Base-by-base conservation (phyloP, 257 asterid genomes). In the Nemophila menziesii region DNA sequence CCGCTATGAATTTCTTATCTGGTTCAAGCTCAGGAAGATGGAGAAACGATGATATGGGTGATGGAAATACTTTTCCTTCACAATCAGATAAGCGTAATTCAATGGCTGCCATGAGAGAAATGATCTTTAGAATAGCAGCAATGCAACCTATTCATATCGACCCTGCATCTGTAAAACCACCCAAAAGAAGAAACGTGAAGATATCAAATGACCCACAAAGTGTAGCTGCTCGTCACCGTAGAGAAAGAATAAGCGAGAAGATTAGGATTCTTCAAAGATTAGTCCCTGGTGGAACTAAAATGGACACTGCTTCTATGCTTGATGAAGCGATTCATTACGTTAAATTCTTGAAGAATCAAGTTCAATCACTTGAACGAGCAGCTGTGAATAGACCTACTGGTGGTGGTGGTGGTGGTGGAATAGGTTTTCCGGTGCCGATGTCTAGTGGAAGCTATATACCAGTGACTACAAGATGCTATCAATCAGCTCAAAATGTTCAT, bases 221-320 rank as follows among this genome's bases (percentile, higher is more conserved):
- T 51, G 92, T 89, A 41, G 97, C 97, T 27, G 95, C 97, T 20
- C 73, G 97, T 12, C 97, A 84, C 56, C 73, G 97, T 33, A 61
- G 97, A 21, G 97, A 89, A 38, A 73, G 94, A 77, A 84, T 89
- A 11, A 89, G 97, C 41, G 97, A 83, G 63, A 43, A 82, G 75
- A 89, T 89, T 13, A 59, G 97, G 57, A 89, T 78, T 2, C 75
- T 89, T 7, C 95, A 89, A 48, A 62, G 95, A 62, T 80, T 89
- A n/a, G 97, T 89, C 4, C 97, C 97, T 4, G 97, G 97, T 10
- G 97, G 97, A 1, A 84, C 97, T 0, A 89, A 89, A 49, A 89
- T 89, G 97, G 97, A 89, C 60, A 89, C 97, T n/a, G 97, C 95
- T 18, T 89, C 97, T 5, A 83, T 84, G 97, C 56, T 89, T 2